Evolutionary conservation across 331 rosid genomes (phyloP).

Genomic region (Quercus tomentella): DNA sequence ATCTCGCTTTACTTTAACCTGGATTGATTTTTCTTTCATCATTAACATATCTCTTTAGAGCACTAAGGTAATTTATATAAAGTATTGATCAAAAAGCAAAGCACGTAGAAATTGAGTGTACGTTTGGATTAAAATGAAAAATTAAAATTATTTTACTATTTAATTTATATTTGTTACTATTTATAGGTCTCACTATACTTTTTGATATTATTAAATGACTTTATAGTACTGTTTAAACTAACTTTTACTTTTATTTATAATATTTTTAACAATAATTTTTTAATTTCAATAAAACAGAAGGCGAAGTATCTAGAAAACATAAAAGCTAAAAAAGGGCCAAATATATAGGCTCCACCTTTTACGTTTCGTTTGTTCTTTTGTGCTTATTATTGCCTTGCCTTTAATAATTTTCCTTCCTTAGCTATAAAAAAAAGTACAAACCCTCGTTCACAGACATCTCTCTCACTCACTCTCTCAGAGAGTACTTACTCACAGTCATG

Average conservation of each 20-base stretch:
- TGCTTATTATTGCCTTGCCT: too few species aligned
- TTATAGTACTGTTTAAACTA: too few species aligned
- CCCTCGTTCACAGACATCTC: neutral
- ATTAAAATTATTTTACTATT: too few species aligned
- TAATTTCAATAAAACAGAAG: too few species aligned
- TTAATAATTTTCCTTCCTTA: too few species aligned
- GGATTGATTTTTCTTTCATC: neutral
- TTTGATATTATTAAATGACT: accelerated
- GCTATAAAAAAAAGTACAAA: too few species aligned
- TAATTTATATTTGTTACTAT: accelerated
- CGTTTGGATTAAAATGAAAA: too few species aligned
- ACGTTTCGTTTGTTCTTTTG: too few species aligned
- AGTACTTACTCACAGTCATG: neutral
- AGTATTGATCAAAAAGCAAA: neutral
- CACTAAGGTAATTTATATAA: neutral
- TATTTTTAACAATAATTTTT: too few species aligned
- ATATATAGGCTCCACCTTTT: too few species aligned
- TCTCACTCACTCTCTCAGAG: neutral
- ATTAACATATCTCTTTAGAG: neutral
- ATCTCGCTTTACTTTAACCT: neutral
- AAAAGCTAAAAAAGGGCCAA: too few species aligned
- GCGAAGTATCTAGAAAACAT: too few species aligned
- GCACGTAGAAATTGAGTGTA: neutral
- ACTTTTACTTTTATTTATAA: accelerated
- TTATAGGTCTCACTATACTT: accelerated